These are phyloP conservation scores for Trypanosoma lewisi DNA, from an alignment of 208 protist genomes.

Conservation along the genomic window DNA sequence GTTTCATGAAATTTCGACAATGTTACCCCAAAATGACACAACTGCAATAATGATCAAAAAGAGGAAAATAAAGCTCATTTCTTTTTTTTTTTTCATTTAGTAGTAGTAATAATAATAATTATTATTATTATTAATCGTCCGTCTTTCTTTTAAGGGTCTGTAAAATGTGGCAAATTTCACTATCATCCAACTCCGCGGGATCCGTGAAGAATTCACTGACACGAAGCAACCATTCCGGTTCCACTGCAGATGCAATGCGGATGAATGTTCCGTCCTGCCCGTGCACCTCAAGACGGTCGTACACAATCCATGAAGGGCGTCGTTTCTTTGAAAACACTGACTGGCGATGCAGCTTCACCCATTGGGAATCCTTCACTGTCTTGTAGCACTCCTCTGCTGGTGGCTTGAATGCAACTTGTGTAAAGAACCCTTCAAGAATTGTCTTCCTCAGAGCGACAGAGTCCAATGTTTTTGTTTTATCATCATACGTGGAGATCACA, in stretches of 20 bases:
- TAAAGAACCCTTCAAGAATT: constrained; percentile 86
- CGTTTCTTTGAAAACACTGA: constrained; percentile 27
- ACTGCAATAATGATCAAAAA: too few species aligned
- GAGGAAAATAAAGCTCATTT: too few species aligned
- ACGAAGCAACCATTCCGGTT: constrained; percentile 71
- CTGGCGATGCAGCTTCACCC: constrained; percentile 45
- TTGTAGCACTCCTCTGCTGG: constrained; percentile 36
- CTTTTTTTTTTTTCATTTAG: too few species aligned
- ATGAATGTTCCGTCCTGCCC: constrained; percentile 69
- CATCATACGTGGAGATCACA: constrained; percentile 59
- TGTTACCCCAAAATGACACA: too few species aligned
- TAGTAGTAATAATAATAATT: too few species aligned
- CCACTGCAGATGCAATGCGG: constrained; percentile 55
- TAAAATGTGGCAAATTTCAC: constrained; percentile 45
- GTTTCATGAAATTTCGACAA: too few species aligned
- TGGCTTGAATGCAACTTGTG: constrained; percentile 64
- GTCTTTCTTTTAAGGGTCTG: constrained; percentile 4
- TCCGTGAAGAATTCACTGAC: constrained; percentile 69
- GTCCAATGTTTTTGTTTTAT: constrained; percentile 44
- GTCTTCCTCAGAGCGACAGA: constrained; percentile 68
- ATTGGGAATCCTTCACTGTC: constrained; percentile 61
- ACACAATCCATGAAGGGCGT: constrained; percentile 70
- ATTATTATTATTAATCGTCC: background rate
- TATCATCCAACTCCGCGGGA: constrained; percentile 60
- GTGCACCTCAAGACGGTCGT: constrained; percentile 84